Percentiles rank a stretch among this genome's conserved stretches.
phyloP scores from a whole-genome alignment of 129 eudicot species.

The Centella asiatica region DNA sequence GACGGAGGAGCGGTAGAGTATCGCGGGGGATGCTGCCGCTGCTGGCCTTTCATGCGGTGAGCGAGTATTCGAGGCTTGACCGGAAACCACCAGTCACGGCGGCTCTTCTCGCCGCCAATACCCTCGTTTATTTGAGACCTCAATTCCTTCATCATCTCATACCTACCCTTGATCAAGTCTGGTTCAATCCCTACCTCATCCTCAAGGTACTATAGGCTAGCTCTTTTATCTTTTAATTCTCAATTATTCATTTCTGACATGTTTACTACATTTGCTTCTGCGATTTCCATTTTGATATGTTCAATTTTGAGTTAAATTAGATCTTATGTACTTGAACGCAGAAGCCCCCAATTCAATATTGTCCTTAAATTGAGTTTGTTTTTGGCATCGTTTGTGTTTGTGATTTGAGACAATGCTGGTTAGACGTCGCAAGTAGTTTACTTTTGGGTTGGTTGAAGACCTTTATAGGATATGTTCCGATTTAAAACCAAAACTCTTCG shows the following conservation, averaged over 20 bases:
- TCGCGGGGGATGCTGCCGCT: slow-evolving; percentile 59
- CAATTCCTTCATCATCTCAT: slow-evolving; percentile 39
- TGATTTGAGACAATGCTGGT: too few species aligned
- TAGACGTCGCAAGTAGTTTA: too few species aligned
- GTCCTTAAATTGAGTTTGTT: too few species aligned
- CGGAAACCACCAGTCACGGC: slow-evolving; percentile 88
- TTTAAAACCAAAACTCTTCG: too few species aligned
- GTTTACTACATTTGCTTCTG: too few species aligned
- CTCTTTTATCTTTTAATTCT: background rate
- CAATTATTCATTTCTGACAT: background rate
- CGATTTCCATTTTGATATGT: too few species aligned
- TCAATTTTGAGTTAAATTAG: too few species aligned
- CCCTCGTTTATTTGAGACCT: slow-evolving; percentile 68
- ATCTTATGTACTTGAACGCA: too few species aligned
- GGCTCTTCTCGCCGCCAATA: slow-evolving; percentile 69
- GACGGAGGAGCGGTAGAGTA: slow-evolving; percentile 25
- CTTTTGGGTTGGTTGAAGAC: too few species aligned
- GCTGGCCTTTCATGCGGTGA: slow-evolving; percentile 48
- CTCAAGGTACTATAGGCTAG: slow-evolving; percentile 38
- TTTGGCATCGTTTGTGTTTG: too few species aligned
- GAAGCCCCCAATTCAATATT: too few species aligned
- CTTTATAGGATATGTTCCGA: too few species aligned
- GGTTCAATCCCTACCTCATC: slow-evolving; percentile 79
- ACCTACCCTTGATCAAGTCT: slow-evolving; percentile 58
- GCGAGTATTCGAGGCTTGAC: slow-evolving; percentile 58